Base-by-base conservation (phyloP, 495 filamentous ascomycete species). In the Neurospora sp. region DNA sequence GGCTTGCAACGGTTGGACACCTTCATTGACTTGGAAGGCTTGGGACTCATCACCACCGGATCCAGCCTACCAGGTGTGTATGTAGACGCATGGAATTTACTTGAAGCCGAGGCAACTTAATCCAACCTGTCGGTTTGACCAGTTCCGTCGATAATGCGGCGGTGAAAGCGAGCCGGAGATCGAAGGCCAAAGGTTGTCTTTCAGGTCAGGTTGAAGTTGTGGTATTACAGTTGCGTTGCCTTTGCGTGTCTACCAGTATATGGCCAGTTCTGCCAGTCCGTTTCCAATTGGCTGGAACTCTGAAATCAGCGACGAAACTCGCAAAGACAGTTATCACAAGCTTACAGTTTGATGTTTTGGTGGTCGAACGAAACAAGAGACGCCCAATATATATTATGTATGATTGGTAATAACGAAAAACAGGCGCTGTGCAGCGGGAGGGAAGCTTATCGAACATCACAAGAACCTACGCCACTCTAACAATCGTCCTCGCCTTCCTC, bases 401-500 rank as follows among this genome's bases (percentile, higher is more conserved):
- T 53, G 20, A 3, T 6, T 53, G 6, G 22, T 61, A 35, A 61
- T 7, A 31, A 35, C 20, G 35, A 8, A 4, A 16, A 14, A 0
- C 22, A 27, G 4, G 20, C 53, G 53, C 22, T 61, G 12, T 61
- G 22, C 53, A 12, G 22, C 35, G 14, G 22, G 14, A 16, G 12
- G 12, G 6, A 61, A 16, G 6, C 12, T 16, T 61, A 35, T 61
- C 12, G 22, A 27, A 31, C 27, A 61, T 16, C 27, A 61, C 53
- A 31, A 61, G 12, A 61, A 61, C 53, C 27, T 61, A 61, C 27
- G 53, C 53, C 27, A 61, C 53, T 72, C 76, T 81, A 8, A 88
- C 87, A 40, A 88, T 76, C 10, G 79, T 83, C 78, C 87, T 84
- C 27, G 85, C 86, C 77, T 81, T 86, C 74, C 77, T 82, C 75